Percentiles rank a stretch among this genome's conserved stretches.
These are phyloP conservation scores for Teratosphaeria epicoccoides DNA, from an alignment of 2,329 filamentous ascomycete genomes.

Conservation along the genomic window DNA sequence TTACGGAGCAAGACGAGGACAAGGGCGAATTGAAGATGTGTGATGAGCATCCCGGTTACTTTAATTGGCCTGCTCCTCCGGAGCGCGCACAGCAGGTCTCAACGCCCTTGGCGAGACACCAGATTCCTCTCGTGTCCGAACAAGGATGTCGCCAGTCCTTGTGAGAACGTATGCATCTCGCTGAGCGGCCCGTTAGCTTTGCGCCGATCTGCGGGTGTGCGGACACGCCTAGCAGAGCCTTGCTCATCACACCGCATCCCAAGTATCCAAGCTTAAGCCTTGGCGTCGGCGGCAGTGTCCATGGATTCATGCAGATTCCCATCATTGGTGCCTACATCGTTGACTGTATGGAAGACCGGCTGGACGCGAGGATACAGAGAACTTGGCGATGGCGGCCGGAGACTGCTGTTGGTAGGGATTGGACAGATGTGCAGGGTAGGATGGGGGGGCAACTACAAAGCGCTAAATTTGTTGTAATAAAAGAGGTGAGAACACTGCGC, in stretches of 20 bases:
- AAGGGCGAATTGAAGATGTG: constrained; percentile 40
- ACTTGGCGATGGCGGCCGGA: constrained; percentile 44
- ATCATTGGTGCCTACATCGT: constrained; percentile 41
- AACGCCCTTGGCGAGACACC: constrained; percentile 34
- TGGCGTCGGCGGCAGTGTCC: constrained; percentile 42
- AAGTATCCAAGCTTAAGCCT: constrained; percentile 34
- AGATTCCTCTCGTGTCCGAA: constrained; percentile 40
- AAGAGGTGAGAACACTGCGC: no score
- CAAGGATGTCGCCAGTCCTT: constrained; percentile 39
- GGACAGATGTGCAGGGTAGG: constrained; percentile 39
- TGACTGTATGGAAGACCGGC: constrained; percentile 37
- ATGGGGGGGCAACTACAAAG: constrained; percentile 36
- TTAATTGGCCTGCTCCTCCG: constrained; percentile 32
- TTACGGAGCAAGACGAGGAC: constrained; percentile 40
- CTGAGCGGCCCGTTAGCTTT: constrained; percentile 38
- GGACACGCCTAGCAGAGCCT: constrained; percentile 45
- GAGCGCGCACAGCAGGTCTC: constrained; percentile 24
- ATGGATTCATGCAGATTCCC: constrained; percentile 45
- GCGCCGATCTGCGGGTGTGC: constrained; percentile 48
- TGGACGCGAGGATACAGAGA: constrained; percentile 34
- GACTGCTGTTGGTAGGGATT: constrained; percentile 36
- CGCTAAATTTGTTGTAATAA: constrained; percentile 47
- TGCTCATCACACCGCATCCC: constrained; percentile 43
- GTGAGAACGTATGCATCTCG: constrained; percentile 42
- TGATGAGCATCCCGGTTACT: constrained; percentile 49